Conservation (phyloP, 176 grass and related monocot genomes). For the Aegilops sharonensis region DNA sequence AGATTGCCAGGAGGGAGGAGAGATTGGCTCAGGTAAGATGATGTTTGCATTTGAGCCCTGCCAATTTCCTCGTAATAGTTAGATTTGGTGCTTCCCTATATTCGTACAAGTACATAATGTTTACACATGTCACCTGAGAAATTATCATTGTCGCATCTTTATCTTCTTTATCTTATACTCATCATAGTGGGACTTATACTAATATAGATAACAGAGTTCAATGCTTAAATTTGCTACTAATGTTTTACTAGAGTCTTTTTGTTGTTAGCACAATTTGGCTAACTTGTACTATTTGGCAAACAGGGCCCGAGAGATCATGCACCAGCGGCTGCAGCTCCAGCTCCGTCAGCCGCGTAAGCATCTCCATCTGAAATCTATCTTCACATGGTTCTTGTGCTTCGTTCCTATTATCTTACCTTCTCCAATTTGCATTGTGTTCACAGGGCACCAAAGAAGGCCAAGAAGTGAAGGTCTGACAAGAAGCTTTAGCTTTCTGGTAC, state of each 20-base stretch:
- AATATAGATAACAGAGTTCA: too few species aligned
- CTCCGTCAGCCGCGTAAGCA: background rate
- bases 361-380: background rate
- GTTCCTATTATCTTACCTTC: background rate
- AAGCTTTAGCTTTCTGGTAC: conserved; percentile 28
- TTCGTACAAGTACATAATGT: too few species aligned
- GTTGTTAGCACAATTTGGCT: background rate
- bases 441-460: conserved; percentile 49
- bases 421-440: background rate
- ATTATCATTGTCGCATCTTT: too few species aligned
- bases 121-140: too few species aligned
- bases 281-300: background rate
- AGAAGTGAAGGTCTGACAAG: conserved; percentile 47
- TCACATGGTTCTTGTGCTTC: background rate
- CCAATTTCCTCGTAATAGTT: background rate
- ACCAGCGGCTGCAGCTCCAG: background rate
- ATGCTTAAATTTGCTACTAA: background rate
- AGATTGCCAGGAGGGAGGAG: conserved; percentile 50
- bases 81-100: too few species aligned
- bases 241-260: background rate
- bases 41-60: background rate
- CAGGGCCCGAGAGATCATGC: conserved; percentile 23
- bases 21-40: conserved; percentile 55
- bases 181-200: too few species aligned
- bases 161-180: too few species aligned